phyloP scores from a whole-genome alignment of 352 stramenopile species.

The Thalassiosira mediterranea region DNA sequence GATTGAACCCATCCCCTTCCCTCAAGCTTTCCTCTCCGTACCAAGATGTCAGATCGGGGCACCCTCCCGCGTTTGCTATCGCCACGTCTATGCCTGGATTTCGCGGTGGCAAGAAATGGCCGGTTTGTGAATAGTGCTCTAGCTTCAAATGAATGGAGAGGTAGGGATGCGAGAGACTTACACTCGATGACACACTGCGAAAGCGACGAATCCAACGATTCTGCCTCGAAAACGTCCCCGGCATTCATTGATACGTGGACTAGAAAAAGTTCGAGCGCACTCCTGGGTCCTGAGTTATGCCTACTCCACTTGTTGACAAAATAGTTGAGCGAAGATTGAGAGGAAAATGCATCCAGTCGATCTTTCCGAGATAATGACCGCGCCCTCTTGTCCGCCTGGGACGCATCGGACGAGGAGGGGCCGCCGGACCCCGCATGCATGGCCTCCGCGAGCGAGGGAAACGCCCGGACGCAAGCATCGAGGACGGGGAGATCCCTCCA shows the following conservation, averaged over 20 bases:
- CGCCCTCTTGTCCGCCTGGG: slow-evolving; percentile 7
- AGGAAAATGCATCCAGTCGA: slow-evolving; percentile 23
- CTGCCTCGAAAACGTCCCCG: slow-evolving; percentile 63
- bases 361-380: background rate
- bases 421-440: background rate
- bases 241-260: slow-evolving; percentile 66
- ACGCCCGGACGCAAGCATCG: slow-evolving; percentile 11
- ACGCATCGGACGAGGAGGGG: slow-evolving; percentile 2
- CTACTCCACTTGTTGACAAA: slow-evolving; percentile 62
- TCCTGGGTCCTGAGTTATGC: slow-evolving; percentile 65
- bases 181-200: slow-evolving; percentile 64
- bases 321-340: slow-evolving; percentile 47
- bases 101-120: too few species aligned
- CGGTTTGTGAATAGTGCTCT: too few species aligned
- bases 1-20: slow-evolving; percentile 5
- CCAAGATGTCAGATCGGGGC: slow-evolving; percentile 27
- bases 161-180: too few species aligned
- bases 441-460: slow-evolving; percentile 9
- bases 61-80: slow-evolving; percentile 7
- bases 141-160: too few species aligned
- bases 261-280: slow-evolving; percentile 68
- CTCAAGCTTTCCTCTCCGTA: slow-evolving; percentile 37
- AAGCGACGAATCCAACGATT: slow-evolving; percentile 48
- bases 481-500: slow-evolving; percentile 41
- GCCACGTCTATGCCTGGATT: slow-evolving; percentile 51